phyloP scores from a whole-genome alignment of 225 moss, liverwort and hornwort genomes.

The Polytrichum formosum region DNA sequence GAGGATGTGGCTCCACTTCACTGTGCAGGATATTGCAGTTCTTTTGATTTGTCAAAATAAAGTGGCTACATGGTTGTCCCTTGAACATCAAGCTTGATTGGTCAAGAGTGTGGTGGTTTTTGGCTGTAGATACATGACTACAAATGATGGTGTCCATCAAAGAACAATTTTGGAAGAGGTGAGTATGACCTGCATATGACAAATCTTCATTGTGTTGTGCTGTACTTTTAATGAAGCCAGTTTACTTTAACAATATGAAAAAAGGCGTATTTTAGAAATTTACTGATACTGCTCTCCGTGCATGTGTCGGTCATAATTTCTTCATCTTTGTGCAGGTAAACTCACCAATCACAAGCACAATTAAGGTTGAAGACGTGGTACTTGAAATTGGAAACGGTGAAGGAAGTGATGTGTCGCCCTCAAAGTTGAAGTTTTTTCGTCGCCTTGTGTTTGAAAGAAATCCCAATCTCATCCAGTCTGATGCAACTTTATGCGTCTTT shows the following conservation, averaged over 20 bases:
- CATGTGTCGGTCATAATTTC: background rate
- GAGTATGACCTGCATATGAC: conserved; percentile 1
- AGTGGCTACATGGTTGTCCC: too few species aligned
- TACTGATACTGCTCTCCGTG: too few species aligned
- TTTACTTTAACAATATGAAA: too few species aligned
- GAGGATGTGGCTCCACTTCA: too few species aligned
- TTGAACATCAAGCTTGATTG: background rate
- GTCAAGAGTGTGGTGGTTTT: conserved; percentile 23
- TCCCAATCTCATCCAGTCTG: conserved; percentile 88
- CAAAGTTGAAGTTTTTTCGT: conserved; percentile 52
- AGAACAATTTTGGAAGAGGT: conserved; percentile 80
- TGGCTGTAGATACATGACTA: conserved; percentile 77
- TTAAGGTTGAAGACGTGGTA: conserved; percentile 84
- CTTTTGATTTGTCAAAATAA: too few species aligned
- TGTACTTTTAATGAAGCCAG: too few species aligned
- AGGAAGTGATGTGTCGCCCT: conserved; percentile 26
- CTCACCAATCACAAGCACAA: conserved; percentile 79
- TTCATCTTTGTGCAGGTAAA: conserved; percentile 44
- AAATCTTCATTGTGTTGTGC: too few species aligned
- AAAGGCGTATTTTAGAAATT: too few species aligned
- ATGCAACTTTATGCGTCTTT: conserved; percentile 47
- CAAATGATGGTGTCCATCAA: conserved; percentile 72
- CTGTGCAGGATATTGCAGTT: too few species aligned
- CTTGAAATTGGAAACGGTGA: conserved; percentile 45
- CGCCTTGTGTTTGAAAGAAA: conserved; percentile 89